Base-by-base conservation (phyloP, 768 basidiomycete genomes). In the Naematelia encephala region DNA sequence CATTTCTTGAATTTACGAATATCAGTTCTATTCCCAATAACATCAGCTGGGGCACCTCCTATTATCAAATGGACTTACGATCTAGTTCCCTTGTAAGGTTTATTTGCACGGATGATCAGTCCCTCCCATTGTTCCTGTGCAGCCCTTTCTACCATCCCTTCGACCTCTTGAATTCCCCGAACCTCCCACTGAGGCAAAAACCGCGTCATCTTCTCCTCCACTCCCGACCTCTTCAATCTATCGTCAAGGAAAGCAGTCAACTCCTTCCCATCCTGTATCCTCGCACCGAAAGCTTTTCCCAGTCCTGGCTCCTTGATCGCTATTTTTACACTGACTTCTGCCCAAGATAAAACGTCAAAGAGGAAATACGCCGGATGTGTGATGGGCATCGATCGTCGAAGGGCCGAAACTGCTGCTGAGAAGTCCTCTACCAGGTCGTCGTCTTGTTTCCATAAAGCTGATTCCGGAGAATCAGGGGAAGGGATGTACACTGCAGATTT, bases 1-100 rank as follows among this genome's bases (percentile, higher is more conserved):
- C 73, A 76, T 59, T 70, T 59, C 57, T 76, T 76, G 69, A 73
- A 76, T 54, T 76, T 76, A 10, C 71, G 63, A n/a, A 76, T 67
- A 28, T 73, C 67, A 13, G 66, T 30, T 12, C 75, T 76, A n/a
- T n/a, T n/a, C n/a, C n/a, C n/a, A n/a, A n/a, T n/a, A n/a, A n/a
- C n/a, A n/a, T n/a, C n/a, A n/a, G n/a, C n/a, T n/a, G n/a, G n/a
- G n/a, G n/a, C n/a, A n/a, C n/a, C n/a, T n/a, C n/a, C 25, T n/a
- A 53, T 29, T 10, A 34, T 43, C n/a, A n/a, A n/a, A n/a, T n/a
- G n/a, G 26, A 66, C 75, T 57, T 45, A 73, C 75, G 67, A 68
- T 26, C 75, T 46, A 51, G 57, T 61, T 4, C 75, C 75, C 45
- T 72, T 69, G 49, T 76, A 76, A 13, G 54, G 60, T n/a, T 56